Percentiles rank a stretch among this genome's conserved stretches.
Conservation (phyloP, 352 stramenopile species). For the Pythium biforme region DNA sequence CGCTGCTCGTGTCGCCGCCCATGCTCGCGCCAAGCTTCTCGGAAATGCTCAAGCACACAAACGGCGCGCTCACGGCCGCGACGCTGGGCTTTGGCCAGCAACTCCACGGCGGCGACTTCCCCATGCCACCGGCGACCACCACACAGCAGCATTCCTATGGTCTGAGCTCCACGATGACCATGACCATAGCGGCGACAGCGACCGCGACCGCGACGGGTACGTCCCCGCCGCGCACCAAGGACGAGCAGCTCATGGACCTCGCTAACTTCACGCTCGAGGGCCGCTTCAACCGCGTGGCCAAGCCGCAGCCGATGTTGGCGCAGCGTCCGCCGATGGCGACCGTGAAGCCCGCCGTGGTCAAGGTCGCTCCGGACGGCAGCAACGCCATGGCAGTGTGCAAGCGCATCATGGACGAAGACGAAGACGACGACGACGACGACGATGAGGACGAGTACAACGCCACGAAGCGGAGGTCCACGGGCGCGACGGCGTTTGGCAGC, state of each 20-base stretch:
- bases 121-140: not conserved
- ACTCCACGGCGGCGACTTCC: not conserved
- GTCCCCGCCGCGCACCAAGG: conserved; percentile 14
- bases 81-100: not conserved
- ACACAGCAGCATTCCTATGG: not conserved
- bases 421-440: conserved; percentile 2
- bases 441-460: conserved; percentile 29
- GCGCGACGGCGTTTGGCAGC: conserved; percentile 19
- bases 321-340: not conserved
- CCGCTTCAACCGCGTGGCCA: conserved; percentile 23
- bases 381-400: conserved; percentile 30
- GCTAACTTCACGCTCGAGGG: conserved; percentile 42
- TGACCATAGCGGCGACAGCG: conserved; percentile 23
- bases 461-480: conserved; percentile 8
- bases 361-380: not conserved
- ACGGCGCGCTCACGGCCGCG: conserved; percentile 20
- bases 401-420: conserved; percentile 38
- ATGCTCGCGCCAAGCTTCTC: conserved; percentile 37
- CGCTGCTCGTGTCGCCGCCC: conserved; percentile 41
- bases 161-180: conserved; percentile 18
- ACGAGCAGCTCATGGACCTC: conserved; percentile 36
- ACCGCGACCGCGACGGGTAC: conserved; percentile 11
- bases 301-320: not conserved
- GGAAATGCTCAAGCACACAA: conserved; percentile 42
- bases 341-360: not conserved